Evolutionary conservation across 1,139 yeast genomes (phyloP).

Genomic region (Pichia sp.): DNA sequence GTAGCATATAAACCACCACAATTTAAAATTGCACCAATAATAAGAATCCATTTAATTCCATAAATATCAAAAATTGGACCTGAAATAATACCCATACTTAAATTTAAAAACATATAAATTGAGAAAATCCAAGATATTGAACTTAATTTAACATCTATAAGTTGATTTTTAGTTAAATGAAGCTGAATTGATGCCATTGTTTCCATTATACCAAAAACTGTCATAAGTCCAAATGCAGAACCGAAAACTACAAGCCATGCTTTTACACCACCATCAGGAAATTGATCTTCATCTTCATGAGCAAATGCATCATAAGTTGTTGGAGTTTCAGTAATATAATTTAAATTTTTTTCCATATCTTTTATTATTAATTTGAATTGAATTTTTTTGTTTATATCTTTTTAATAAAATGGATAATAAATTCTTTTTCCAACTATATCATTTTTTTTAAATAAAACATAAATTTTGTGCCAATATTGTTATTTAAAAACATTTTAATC

Average conservation of each 20-base stretch:
- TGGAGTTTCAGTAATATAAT: too few species aligned
- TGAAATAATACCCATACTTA: conserved; percentile 47
- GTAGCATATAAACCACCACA: conserved; percentile 47
- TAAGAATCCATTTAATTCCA: conserved; percentile 45
- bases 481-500: too few species aligned
- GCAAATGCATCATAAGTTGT: conserved; percentile 19
- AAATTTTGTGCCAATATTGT: too few species aligned
- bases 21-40: conserved; percentile 41
- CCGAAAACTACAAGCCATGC: conserved; percentile 57
- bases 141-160: conserved; percentile 39
- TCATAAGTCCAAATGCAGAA: conserved; percentile 53
- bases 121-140: conserved; percentile 65
- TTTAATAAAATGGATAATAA: too few species aligned
- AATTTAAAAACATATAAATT: conserved; percentile 47
- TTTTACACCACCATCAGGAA: conserved; percentile 56
- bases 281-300: conserved; percentile 27
- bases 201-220: conserved; percentile 60
- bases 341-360: too few species aligned
- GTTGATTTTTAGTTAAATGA: conserved; percentile 52
- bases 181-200: conserved; percentile 63
- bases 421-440: too few species aligned
- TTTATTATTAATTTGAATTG: too few species aligned
- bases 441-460: too few species aligned
- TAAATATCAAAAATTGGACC: conserved; percentile 59
- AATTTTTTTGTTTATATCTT: too few species aligned